Percentiles rank a stretch among this genome's conserved stretches.
These are phyloP conservation scores for Ensete ventricosum DNA, from an alignment of 176 grass and related monocot species.

Conservation along the genomic window DNA sequence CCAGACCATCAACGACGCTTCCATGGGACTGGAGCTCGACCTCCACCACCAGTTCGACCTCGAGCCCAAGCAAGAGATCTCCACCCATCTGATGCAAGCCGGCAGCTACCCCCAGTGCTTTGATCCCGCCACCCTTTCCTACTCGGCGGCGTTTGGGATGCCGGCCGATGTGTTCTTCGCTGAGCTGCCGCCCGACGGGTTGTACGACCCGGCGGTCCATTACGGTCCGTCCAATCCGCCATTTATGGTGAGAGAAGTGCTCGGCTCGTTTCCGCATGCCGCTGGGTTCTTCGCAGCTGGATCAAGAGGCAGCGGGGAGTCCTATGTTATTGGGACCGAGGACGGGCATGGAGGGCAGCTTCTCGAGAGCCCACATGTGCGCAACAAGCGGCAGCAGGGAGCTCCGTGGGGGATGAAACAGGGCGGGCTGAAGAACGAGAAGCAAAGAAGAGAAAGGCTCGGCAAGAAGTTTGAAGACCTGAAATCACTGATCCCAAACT, in stretches of 20 bases:
- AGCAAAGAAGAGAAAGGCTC: constrained; percentile 61
- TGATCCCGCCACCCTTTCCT: neutral
- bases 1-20: neutral
- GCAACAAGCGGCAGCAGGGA: constrained; percentile 9
- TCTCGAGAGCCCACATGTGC: neutral
- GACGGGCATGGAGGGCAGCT: neutral
- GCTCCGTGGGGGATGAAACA: constrained; percentile 11
- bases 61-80: constrained; percentile 1
- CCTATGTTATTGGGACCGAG: neutral
- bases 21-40: constrained; percentile 25
- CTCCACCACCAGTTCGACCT: constrained; percentile 31
- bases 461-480: constrained; percentile 53
- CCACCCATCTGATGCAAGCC: neutral
- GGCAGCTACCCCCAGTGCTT: neutral
- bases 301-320: neutral
- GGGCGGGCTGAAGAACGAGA: constrained; percentile 65
- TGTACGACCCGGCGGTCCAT: neutral
- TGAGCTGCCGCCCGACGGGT: constrained; percentile 12
- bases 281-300: neutral
- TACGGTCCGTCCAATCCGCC: neutral
- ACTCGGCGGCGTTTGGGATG: neutral
- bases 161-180: constrained; percentile 21
- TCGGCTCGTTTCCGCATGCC: constrained; percentile 2
- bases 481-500: constrained; percentile 61
- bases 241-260: neutral